Percentiles rank a stretch among this genome's conserved stretches.
These are phyloP conservation scores for Fagopyrum homotropicum DNA, from an alignment of 148 eudicot species.

Conservation along the genomic window DNA sequence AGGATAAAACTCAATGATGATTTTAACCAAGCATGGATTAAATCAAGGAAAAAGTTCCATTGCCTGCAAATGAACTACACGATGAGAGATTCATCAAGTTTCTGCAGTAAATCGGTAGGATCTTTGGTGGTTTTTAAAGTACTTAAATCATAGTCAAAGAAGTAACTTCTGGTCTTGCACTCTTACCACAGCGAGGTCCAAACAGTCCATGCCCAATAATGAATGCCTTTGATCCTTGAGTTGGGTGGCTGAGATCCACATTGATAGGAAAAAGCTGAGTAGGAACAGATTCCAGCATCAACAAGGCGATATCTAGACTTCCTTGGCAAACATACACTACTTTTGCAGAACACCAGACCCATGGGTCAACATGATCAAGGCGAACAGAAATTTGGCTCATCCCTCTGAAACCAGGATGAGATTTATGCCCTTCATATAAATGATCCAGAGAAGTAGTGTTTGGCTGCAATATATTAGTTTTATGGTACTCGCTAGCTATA, in stretches of 20 bases:
- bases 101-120: neutral
- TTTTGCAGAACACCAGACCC: conserved; percentile 78
- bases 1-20: no score
- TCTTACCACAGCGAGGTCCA: conserved; percentile 86
- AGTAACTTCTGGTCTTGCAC: conserved; percentile 27
- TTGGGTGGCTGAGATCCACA: conserved; percentile 52
- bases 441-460: conserved; percentile 21
- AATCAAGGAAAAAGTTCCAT: neutral
- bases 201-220: conserved; percentile 90
- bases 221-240: conserved; percentile 70
- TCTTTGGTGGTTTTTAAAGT: neutral
- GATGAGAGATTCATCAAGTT: neutral
- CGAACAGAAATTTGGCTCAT: conserved; percentile 57
- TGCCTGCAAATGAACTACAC: neutral
- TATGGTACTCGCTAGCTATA: conserved; percentile 13
- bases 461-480: conserved; percentile 19
- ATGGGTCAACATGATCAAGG: conserved; percentile 54
- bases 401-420: conserved; percentile 18
- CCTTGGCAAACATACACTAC: conserved; percentile 80
- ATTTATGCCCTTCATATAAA: conserved; percentile 22
- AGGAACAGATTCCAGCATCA: conserved; percentile 69
- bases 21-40: no score
- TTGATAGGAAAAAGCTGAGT: conserved; percentile 54
- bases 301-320: conserved; percentile 69
- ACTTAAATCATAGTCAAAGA: neutral